Evolutionary conservation across 257 asterid species (phyloP).

Genomic region (Ophiorrhiza pumila): DNA sequence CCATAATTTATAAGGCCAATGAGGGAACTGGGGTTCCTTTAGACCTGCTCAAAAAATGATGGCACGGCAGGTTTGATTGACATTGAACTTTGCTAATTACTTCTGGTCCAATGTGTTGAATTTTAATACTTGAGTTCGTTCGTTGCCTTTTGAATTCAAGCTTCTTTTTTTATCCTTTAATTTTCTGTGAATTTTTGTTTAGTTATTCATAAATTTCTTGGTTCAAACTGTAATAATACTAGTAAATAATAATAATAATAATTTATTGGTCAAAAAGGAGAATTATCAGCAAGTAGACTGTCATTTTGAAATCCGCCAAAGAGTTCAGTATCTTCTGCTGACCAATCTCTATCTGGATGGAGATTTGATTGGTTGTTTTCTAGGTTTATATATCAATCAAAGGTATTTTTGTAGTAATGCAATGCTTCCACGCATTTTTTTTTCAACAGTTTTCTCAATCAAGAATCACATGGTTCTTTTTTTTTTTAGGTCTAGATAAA

Average conservation of each 20-base stretch:
- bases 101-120: conserved; percentile 1
- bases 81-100: not conserved
- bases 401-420: not conserved
- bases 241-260: too few relatives aligned
- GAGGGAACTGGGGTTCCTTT: not conserved
- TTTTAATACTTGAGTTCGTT: not conserved
- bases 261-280: not conserved
- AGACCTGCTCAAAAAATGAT: not conserved
- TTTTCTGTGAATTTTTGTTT: not conserved
- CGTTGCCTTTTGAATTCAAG: not conserved
- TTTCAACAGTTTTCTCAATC: not conserved
- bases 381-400: not conserved
- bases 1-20: not conserved
- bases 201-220: not conserved
- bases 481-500: not conserved
- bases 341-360: not conserved
- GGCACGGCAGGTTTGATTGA: not conserved
- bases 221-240: too few relatives aligned
- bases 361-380: not conserved
- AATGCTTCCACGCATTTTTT: not conserved
- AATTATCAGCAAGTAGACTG: not conserved
- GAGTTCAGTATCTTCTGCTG: not conserved
- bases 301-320: not conserved
- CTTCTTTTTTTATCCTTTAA: not conserved
- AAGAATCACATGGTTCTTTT: conserved; percentile 4